Conservation (phyloP, 2,329 filamentous ascomycete genomes). For the Pyrenochaeta sp. region DNA sequence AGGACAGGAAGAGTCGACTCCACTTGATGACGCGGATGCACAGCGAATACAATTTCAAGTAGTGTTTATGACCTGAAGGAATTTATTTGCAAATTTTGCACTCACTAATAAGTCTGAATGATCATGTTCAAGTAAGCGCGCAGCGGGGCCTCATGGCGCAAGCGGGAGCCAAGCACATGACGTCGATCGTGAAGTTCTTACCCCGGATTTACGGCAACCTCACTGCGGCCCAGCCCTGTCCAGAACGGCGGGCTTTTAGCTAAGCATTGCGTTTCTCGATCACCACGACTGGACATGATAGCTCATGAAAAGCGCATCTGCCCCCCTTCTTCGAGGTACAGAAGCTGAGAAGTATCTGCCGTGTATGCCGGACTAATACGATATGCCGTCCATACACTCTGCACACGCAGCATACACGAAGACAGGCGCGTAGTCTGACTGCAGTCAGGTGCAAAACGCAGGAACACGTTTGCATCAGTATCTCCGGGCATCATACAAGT, state of each 20-base stretch:
- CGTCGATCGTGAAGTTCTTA: constrained; percentile 10
- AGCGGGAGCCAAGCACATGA: background rate
- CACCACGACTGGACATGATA: too few species aligned
- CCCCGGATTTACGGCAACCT: constrained; percentile 12
- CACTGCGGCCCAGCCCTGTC: background rate
- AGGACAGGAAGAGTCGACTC: background rate
- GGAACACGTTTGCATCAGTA: background rate
- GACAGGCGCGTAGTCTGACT: background rate
- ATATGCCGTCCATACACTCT: background rate
- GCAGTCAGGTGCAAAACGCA: background rate
- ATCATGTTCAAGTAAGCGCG: background rate
- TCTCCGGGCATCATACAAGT: constrained; percentile 1
- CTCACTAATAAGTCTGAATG: background rate
- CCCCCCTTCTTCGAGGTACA: too few species aligned
- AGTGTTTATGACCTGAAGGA: too few species aligned
- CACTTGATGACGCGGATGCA: background rate
- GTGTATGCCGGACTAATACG: too few species aligned
- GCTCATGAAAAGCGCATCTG: too few species aligned
- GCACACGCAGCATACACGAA: background rate
- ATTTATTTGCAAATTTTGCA: background rate
- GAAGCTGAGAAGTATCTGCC: too few species aligned
- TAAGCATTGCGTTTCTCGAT: background rate
- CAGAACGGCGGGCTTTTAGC: background rate
- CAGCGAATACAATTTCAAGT: background rate
- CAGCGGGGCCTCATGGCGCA: background rate